Percentiles rank a stretch among this genome's conserved stretches.
phyloP scores from a whole-genome alignment of 2,329 filamentous ascomycete species.

The Pseudodiploospora longispora region DNA sequence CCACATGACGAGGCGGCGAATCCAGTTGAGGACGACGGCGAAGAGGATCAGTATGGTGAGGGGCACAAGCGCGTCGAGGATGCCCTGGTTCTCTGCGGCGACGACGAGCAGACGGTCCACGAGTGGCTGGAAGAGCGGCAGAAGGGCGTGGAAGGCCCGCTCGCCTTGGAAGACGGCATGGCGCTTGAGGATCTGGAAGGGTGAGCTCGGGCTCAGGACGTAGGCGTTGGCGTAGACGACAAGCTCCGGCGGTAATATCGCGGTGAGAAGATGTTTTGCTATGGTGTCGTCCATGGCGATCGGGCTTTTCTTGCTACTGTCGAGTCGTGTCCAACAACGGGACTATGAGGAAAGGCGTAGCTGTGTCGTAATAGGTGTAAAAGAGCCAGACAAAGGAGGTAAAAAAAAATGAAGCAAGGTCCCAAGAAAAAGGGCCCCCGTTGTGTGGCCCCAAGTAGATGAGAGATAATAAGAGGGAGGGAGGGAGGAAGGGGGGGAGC shows the following conservation, averaged over 20 bases:
- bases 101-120: constrained; percentile 29
- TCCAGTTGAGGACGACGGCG: constrained; percentile 61
- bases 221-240: constrained; percentile 37
- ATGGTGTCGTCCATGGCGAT: constrained; percentile 23
- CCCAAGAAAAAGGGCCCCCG: no score
- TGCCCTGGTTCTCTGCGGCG: constrained; percentile 26
- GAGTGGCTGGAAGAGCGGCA: constrained; percentile 35
- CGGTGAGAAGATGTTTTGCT: constrained; percentile 27
- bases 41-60: constrained; percentile 38
- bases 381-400: background rate
- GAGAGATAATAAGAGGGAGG: no score
- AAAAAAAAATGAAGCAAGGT: background rate
- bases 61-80: constrained; percentile 23
- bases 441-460: no score
- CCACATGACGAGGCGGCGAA: constrained; percentile 66
- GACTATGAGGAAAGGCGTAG: background rate
- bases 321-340: background rate
- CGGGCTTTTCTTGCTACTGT: constrained; percentile 1
- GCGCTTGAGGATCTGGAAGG: constrained; percentile 33
- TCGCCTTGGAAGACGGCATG: constrained; percentile 23
- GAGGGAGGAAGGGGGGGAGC: no score
- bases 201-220: constrained; percentile 37
- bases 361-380: no score
- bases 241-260: constrained; percentile 37
- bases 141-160: constrained; percentile 21